These are phyloP conservation scores for Exsudoporus frostii DNA, from an alignment of 768 basidiomycete species.

Conservation along the genomic window DNA sequence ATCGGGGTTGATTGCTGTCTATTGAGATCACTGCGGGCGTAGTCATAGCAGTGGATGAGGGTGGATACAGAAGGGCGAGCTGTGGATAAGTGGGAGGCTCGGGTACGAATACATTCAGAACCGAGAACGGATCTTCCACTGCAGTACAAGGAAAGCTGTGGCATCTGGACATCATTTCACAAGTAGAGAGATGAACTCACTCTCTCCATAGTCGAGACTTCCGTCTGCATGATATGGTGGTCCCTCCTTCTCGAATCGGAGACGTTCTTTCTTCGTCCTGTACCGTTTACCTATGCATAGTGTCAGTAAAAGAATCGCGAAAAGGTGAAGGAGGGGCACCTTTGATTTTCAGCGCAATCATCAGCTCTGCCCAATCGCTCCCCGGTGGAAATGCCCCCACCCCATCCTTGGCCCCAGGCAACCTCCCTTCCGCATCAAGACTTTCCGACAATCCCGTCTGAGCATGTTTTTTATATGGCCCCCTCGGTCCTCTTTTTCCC, in stretches of 20 bases:
- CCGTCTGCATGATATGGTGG: conserved; percentile 70
- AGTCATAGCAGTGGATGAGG: conserved; percentile 26
- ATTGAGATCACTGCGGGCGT: not conserved
- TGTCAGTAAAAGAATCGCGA: not conserved
- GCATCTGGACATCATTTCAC: not conserved
- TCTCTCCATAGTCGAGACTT: conserved; percentile 72
- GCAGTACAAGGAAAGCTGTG: conserved; percentile 1
- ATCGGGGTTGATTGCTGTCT: conserved; percentile 1
- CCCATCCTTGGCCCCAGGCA: conserved; percentile 77
- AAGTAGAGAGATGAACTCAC: conserved; percentile 38
- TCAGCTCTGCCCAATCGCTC: conserved; percentile 68
- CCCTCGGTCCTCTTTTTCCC: conserved; percentile 45
- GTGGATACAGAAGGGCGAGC: conserved; percentile 55
- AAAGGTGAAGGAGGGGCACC: conserved; percentile 36
- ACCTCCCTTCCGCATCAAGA: conserved; percentile 65
- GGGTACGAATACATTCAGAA: conserved; percentile 60
- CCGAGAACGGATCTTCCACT: conserved; percentile 80
- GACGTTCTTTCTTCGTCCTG: conserved; percentile 75
- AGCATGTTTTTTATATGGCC: conserved; percentile 51
- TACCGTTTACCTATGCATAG: conserved; percentile 56
- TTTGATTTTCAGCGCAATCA: conserved; percentile 74
- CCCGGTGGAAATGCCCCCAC: conserved; percentile 68
- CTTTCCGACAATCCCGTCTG: conserved; percentile 41
- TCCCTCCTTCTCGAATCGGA: conserved; percentile 74
- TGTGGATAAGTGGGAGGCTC: conserved; percentile 54